Base-by-base conservation (phyloP, 2,329 filamentous ascomycete species). In the Claviceps monticola region DNA sequence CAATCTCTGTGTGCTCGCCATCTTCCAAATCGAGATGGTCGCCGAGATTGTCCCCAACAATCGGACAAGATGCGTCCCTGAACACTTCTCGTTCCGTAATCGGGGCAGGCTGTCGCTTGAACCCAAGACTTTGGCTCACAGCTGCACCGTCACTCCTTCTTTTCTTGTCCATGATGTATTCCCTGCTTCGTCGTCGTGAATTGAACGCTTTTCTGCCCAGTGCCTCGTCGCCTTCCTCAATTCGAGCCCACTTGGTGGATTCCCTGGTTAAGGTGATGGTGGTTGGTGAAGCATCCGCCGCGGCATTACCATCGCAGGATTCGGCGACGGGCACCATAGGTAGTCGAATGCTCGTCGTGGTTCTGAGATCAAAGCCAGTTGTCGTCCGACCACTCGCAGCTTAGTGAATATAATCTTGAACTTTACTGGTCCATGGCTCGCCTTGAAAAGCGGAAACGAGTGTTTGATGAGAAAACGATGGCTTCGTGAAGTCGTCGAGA, bases 221-320 rank as follows among this genome's bases (percentile, higher is more conserved):
- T 19, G 29, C 38, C 8, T 44, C 44, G 7, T 54, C 38, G 42
- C 34, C n/a, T 41, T 50, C 46, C 34, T 47, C 50, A 17, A 29
- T 38, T 19, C 38, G 46, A 38, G 47, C 45, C 37, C 49, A 45
- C n/a, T 38, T 52, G 14, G 47, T 46, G 39, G 49, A 45, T 8
- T 54, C 50, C 43, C 48, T 52, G 21, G 37, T 29, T 9, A 45
- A 44, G 2, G 21, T n/a, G 4, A 21, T n/a, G 16, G 26, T 47
- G 17, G 47, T 46, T 21, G 37, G 19, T 14, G 36, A 43, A 8
- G 37, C 26, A 41, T 16, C 42, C 49, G 36, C 45, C 21, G 17
- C 14, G 23, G n/a, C 39, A 11, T 16, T 21, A 14, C 14, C 26
- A 37, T 46, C 19, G 5, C 26, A 16, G 9, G 29, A 9, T 34